A percentile compares a stretch with the other conserved stretches of the same genome.
Evolutionary conservation across 306 rosid genomes (phyloP).

Genomic region (Ormosia emarginata): DNA sequence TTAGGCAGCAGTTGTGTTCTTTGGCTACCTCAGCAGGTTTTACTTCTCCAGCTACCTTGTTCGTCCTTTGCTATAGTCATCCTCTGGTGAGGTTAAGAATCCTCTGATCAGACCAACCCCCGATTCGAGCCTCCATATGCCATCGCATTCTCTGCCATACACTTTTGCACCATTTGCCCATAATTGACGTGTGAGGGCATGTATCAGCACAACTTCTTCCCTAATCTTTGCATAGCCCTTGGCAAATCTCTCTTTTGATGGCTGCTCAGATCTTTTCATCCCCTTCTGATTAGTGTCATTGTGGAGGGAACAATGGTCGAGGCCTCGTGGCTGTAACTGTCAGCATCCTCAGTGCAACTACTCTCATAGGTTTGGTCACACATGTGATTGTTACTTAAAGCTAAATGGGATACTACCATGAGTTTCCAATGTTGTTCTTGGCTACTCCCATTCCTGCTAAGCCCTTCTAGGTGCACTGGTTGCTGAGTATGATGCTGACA

Average conservation of each 20-base stretch:
- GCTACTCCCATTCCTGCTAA: too few relatives aligned
- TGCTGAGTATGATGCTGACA: too few relatives aligned
- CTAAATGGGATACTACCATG: too few relatives aligned
- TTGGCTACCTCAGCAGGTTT: neutral
- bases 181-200: neutral
- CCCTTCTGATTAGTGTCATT: neutral
- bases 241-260: neutral
- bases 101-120: neutral
- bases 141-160: neutral
- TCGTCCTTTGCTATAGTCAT: neutral
- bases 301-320: neutral
- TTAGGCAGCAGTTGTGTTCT: neutral
- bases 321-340: too few relatives aligned
- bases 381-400: too few relatives aligned
- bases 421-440: too few relatives aligned
- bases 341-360: too few relatives aligned
- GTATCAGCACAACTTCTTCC: neutral
- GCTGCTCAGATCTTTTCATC: neutral
- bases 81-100: neutral
- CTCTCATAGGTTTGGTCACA: too few relatives aligned
- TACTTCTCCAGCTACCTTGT: neutral
- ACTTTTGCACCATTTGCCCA: neutral
- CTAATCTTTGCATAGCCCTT: neutral
- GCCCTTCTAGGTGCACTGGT: too few relatives aligned
- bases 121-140: neutral